Percentiles rank a stretch among this genome's conserved stretches.
phyloP scores from a whole-genome alignment of 805 yeast species.

The Yarrowia keelungensis region DNA sequence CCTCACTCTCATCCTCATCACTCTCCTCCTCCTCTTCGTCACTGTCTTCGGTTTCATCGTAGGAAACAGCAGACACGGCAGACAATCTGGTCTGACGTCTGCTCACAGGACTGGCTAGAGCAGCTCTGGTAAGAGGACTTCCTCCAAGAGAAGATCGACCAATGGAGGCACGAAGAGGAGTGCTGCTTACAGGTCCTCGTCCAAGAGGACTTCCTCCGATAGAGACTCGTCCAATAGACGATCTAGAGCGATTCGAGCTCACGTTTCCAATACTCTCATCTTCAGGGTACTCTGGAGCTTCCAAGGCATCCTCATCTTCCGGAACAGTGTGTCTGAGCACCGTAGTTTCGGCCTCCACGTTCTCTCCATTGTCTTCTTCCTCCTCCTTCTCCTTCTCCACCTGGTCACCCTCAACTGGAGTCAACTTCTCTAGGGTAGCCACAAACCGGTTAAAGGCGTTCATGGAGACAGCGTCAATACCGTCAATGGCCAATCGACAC shows the following conservation, averaged over 20 bases:
- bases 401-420: background rate
- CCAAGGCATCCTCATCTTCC: constrained; percentile 13
- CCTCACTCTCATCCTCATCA: background rate
- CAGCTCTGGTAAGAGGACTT: background rate
- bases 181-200: background rate
- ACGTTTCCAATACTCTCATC: background rate
- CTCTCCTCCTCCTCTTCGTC: constrained; percentile 3
- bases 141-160: background rate
- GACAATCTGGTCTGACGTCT: background rate
- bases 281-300: constrained; percentile 24
- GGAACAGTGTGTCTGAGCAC: constrained; percentile 17
- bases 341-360: background rate
- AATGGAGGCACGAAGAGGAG: background rate
- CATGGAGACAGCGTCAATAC: background rate
- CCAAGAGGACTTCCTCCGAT: constrained; percentile 1
- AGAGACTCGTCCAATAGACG: background rate
- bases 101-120: background rate
- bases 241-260: background rate
- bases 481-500: background rate
- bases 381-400: background rate
- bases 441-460: constrained; percentile 13
- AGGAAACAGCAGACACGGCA: background rate
- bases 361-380: background rate
- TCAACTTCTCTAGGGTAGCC: background rate
- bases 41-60: background rate